Evolutionary conservation across 306 rosid genomes (phyloP).

Genomic region (Betula pendula): DNA sequence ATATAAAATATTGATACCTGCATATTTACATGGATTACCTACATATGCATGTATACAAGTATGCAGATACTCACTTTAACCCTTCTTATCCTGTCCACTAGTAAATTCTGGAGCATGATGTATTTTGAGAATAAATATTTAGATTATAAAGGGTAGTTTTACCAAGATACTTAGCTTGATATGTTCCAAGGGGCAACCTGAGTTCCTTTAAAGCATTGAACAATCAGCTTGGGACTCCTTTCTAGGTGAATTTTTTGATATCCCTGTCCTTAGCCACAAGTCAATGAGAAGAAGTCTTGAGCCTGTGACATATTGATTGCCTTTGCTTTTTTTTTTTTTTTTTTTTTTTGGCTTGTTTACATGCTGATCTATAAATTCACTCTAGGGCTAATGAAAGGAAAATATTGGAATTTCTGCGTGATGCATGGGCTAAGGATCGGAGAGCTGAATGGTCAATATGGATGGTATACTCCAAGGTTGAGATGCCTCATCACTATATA

Average conservation of each 20-base stretch:
- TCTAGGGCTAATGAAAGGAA: constrained; percentile 67
- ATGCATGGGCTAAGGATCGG: constrained; percentile 76
- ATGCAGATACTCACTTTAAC: background rate
- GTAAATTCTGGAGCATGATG: background rate
- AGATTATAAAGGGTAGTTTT: background rate
- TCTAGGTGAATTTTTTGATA: background rate
- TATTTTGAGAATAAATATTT: background rate
- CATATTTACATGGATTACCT: background rate
- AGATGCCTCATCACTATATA: constrained; percentile 89
- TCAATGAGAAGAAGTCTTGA: background rate
- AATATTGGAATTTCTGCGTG: constrained; percentile 63
- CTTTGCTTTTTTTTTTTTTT: background rate
- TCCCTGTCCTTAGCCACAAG: background rate
- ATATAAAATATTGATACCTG: background rate
- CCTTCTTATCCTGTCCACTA: background rate
- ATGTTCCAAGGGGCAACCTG: background rate
- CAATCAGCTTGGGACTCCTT: background rate
- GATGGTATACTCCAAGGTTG: constrained; percentile 91
- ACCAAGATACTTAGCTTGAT: background rate
- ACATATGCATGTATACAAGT: background rate
- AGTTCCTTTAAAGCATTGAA: background rate
- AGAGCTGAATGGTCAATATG: constrained; percentile 96
- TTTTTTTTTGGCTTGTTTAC: constrained; percentile 18
- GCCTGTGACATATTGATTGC: constrained; percentile 9
- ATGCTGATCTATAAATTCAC: constrained; percentile 27